Evolutionary conservation across 1,284 basidiomycete genomes (phyloP).

Genomic region (Irpex rosettiformis): DNA sequence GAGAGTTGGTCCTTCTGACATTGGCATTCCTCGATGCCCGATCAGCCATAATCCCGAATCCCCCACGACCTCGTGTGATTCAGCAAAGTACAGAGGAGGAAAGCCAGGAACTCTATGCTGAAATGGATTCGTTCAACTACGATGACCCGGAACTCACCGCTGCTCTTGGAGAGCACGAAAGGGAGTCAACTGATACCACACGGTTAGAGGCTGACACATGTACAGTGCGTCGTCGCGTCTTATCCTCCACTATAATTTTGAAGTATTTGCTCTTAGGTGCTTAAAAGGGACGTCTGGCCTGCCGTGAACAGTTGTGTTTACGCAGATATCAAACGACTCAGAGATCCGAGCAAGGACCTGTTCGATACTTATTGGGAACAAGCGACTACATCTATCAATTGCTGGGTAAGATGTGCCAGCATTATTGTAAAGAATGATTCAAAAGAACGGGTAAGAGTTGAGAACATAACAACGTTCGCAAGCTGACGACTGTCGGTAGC

Average conservation of each 20-base stretch:
- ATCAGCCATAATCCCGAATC: conserved; percentile 43
- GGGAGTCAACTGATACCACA: conserved; percentile 18
- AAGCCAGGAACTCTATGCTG: conserved; percentile 73
- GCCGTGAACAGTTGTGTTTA: conserved; percentile 11
- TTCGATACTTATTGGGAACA: conserved; percentile 35
- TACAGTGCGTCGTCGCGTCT: too few species aligned
- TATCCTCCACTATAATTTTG: conserved; percentile 32
- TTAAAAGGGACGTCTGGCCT: neutral
- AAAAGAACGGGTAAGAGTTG: conserved; percentile 12
- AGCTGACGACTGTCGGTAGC: neutral
- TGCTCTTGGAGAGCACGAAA: conserved; percentile 41
- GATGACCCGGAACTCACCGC: conserved; percentile 58
- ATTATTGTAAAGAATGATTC: conserved; percentile 44
- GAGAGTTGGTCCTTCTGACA: conserved; percentile 35
- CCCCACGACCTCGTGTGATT: conserved; percentile 34
- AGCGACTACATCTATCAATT: conserved; percentile 51
- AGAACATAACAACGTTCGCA: neutral
- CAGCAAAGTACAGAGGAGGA: conserved; percentile 48
- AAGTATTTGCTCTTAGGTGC: neutral
- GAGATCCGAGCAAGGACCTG: conserved; percentile 25
- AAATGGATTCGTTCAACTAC: conserved; percentile 47
- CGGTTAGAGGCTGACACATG: conserved; percentile 39
- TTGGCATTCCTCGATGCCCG: conserved; percentile 68
- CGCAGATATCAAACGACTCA: conserved; percentile 25
- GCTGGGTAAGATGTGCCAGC: conserved; percentile 75